Evolutionary conservation across 768 basidiomycete genomes (phyloP), one percentile per base, ranked within the genome.

Genomic region (Boletellus sp.): DNA sequence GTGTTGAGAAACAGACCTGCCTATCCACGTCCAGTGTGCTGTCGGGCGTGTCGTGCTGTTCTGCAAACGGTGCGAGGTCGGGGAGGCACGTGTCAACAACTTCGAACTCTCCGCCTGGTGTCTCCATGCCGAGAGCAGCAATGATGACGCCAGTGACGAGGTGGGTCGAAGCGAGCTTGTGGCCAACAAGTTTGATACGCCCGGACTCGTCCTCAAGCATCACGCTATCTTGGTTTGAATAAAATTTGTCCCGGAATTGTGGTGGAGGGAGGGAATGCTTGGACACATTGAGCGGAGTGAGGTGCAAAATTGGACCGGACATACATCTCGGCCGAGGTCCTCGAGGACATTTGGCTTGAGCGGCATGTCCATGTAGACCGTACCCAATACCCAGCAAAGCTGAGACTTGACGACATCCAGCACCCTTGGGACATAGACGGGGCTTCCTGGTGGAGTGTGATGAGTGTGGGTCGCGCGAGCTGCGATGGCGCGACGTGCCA

Each of bases 361-460:
- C 9, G 94, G 91, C 96, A 99, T 99, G 52, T 99, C 94, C 84
- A 98, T 87, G 67, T 97, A 99, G 6, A 97, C 85, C 0, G 96
- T 99, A 4, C 96, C 96, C 47, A 96, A 74, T 53, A 98, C 79
- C 67, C 87, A 97, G 68, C 93, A 96, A 47, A 95, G 73, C 59
- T 87, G 75, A 1, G 87, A 86, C 58, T 91, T 89, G 40, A 83
- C 72, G 8, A 98, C 85, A 50, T 98, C 95, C 4, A 96, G 81
- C 3, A 95, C 88, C 26, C 90, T 78, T 6, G 83, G 77, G n/a
- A 94, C 79, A 26, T 84, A 76, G 11, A 76, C 62, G 0, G 93
- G 91, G 11, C 78, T 74, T 9, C 84, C 90, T 90, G 59, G 42
- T 45, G 31, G 26, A 16, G 32, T 53, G 36, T 7, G 6, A 19